Percentiles rank a stretch among this genome's conserved stretches.
Conservation (phyloP, 805 yeast species). For the Metschnikowia continentalis region DNA sequence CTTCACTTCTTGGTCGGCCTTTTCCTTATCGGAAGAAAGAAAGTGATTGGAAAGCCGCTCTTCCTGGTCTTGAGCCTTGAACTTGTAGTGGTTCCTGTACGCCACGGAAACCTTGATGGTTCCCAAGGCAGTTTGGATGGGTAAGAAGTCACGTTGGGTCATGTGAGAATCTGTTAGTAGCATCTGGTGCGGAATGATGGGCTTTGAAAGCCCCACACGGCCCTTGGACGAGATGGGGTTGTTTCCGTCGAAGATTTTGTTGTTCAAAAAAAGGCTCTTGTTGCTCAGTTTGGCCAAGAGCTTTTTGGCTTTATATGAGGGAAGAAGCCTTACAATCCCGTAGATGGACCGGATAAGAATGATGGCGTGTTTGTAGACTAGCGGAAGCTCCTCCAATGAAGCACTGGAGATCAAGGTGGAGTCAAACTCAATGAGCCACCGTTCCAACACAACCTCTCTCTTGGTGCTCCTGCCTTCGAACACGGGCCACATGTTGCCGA, state of each 20-base stretch:
- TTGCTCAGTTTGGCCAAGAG: constrained; percentile 17
- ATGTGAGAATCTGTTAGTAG: constrained; percentile 45
- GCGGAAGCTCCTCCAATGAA: constrained; percentile 52
- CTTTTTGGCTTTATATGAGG: constrained; percentile 59
- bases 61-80: constrained; percentile 64
- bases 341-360: constrained; percentile 70
- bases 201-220: constrained; percentile 75
- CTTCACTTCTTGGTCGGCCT: constrained; percentile 1
- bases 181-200: constrained; percentile 46
- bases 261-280: constrained; percentile 43
- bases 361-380: constrained; percentile 69
- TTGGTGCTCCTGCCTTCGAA: constrained; percentile 56
- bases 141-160: constrained; percentile 58
- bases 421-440: constrained; percentile 89
- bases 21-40: constrained; percentile 39
- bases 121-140: constrained; percentile 75
- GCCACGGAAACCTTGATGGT: constrained; percentile 70
- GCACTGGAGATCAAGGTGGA: constrained; percentile 33
- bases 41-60: constrained; percentile 58
- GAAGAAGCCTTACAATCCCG: constrained; percentile 63
- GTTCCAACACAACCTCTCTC: constrained; percentile 84
- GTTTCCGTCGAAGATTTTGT: constrained; percentile 70
- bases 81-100: constrained; percentile 67
- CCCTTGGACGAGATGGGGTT: constrained; percentile 78
- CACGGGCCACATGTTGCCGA: constrained; percentile 51